phyloP scores from a whole-genome alignment of 768 basidiomycete genomes.

The Collybia sp. region DNA sequence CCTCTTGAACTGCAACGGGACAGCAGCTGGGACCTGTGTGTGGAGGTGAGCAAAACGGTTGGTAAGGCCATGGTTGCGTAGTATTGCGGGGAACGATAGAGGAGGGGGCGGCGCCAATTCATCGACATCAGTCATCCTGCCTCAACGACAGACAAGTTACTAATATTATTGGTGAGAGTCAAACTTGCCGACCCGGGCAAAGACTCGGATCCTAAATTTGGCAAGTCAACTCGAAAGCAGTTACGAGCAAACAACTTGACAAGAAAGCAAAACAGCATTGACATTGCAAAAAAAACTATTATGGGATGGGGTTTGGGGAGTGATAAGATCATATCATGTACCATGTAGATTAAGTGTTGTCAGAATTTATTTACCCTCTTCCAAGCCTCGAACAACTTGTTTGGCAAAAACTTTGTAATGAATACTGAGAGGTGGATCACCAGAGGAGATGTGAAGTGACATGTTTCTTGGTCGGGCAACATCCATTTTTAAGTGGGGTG shows the following conservation, averaged over 20 bases:
- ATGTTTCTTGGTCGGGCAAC: constrained; percentile 13
- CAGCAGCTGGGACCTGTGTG: constrained; percentile 9
- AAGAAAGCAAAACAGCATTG: too few relatives aligned
- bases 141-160: too few relatives aligned
- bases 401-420: constrained; percentile 15
- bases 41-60: constrained; percentile 53
- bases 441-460: not conserved
- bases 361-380: not conserved
- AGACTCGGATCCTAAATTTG: too few relatives aligned
- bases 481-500: constrained; percentile 2
- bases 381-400: constrained; percentile 8
- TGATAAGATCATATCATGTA: not conserved
- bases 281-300: not conserved
- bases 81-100: constrained; percentile 69
- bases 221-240: too few relatives aligned
- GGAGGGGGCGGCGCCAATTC: constrained; percentile 29
- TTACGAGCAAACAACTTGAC: too few relatives aligned
- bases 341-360: not conserved
- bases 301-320: not conserved
- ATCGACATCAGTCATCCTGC: not conserved
- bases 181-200: too few relatives aligned
- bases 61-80: constrained; percentile 53
- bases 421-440: constrained; percentile 13
- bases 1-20: constrained; percentile 29
- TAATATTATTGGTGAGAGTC: too few relatives aligned